A percentile compares a stretch with the other conserved stretches of the same genome.
Conservation (phyloP, 768 basidiomycete genomes). For the Neoboletus subvelutipes region DNA sequence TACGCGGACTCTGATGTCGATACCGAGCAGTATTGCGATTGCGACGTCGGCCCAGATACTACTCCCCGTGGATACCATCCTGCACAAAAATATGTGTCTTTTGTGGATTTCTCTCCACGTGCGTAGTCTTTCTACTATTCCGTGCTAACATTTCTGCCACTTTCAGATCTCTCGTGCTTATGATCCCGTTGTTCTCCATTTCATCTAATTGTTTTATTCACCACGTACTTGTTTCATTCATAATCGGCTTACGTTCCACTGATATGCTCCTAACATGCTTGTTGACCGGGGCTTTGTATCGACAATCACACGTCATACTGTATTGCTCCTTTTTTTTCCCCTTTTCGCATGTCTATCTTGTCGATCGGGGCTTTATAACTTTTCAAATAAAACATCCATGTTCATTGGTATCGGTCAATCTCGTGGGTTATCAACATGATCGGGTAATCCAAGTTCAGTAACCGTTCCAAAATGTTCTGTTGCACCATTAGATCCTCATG, state of each 20-base stretch:
- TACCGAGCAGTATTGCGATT: background rate
- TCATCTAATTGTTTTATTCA: background rate
- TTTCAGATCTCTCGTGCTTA: background rate
- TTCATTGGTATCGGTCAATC: constrained; percentile 6
- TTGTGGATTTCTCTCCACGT: constrained; percentile 1
- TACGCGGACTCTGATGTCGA: background rate
- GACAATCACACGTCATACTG: background rate
- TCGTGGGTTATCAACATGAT: background rate
- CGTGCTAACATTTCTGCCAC: background rate
- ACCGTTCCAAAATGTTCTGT: background rate
- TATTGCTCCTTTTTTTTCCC: too few species aligned
- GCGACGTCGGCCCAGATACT: background rate
- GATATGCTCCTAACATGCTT: background rate
- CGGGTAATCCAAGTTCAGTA: constrained; percentile 2
- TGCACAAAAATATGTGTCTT: background rate
- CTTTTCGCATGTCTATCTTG: background rate
- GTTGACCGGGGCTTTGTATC: constrained; percentile 17
- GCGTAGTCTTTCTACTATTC: background rate
- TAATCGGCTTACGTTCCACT: background rate
- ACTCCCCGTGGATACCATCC: too few species aligned
- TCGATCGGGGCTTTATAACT: constrained; percentile 15
- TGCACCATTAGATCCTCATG: background rate
- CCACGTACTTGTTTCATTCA: background rate
- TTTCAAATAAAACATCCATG: constrained; percentile 1
- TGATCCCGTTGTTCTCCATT: background rate